Evolutionary conservation across 352 stramenopile species (phyloP), one percentile per base, ranked within the genome.

Genomic region (Elongisporangium undulatum): DNA sequence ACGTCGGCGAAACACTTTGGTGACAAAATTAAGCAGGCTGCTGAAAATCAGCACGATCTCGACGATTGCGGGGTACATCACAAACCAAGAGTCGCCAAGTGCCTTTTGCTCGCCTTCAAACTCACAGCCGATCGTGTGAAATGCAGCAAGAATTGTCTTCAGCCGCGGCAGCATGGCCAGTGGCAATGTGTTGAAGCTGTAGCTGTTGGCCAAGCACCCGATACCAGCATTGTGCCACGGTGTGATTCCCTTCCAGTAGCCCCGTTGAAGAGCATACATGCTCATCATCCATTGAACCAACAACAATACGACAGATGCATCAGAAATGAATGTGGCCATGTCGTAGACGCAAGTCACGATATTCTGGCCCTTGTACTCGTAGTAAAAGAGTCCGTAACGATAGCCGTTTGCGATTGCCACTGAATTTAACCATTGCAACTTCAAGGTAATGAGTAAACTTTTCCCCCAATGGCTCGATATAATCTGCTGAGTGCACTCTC

Each of bases 41-140:
- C 69, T 82, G 50, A 66, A 71, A 6, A 84, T 56, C 1, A 84
- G 59, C 7, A 71, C 52, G 13, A 72, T 59, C 61, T 82, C 77
- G 12, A 50, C 57, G 24, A 85, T 64, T 1, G 61, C 59, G 0
- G 70, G 72, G 50, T 83, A 85, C 17, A 85, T 69, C 19, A 71
- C 65, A 51, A 75, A 82, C 69, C 73, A 82, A 2, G 68, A 65
- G 23, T 84, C 71, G 9, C 64, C 68, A 16, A 87, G 62, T 19
- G 58, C 66, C 10, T 49, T 55, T 39, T 85, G 73, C 12, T 83
- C 64, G 10, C 75, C 77, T 49, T 87, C 71, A 50, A 84, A 85
- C 52, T 59, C 23, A 48, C 68, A 79, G 0, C 73, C 77, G 22
- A 67, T 56, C 3, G 66, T 71, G 58, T 59, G 80, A 45, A 85